A percentile compares a stretch with the other conserved stretches of the same genome.
phyloP scores from a whole-genome alignment of 169 alveolate species.

The Babesia bigemina region DNA sequence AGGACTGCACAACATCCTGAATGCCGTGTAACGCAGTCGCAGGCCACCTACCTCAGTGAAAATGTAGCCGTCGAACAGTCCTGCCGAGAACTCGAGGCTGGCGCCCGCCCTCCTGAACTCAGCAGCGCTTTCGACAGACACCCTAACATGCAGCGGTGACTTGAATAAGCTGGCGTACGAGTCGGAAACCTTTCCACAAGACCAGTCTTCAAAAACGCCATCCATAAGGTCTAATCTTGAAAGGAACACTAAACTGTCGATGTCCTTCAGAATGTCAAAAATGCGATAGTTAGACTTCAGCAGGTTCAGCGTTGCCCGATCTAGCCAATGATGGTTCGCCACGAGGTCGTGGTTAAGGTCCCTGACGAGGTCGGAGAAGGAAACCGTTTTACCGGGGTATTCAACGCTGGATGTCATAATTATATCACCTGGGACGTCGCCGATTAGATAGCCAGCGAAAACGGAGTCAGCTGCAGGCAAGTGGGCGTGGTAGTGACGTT shows the following conservation, averaged over 20 bases:
- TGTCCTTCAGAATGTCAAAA: slow-evolving; percentile 13
- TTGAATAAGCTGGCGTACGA: not conserved
- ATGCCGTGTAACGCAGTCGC: not conserved
- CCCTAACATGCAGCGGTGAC: not conserved
- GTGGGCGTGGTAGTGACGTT: not conserved
- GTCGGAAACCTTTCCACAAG: not conserved
- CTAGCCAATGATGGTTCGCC: not conserved
- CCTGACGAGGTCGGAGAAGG: not conserved
- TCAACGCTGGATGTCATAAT: not conserved
- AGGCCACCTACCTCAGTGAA: slow-evolving; percentile 35
- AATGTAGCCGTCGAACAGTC: not conserved
- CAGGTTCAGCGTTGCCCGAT: not conserved
- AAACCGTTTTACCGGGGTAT: not conserved
- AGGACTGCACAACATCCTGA: slow-evolving; percentile 7
- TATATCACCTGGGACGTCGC: not conserved
- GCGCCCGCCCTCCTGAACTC: not conserved
- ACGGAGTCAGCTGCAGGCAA: not conserved
- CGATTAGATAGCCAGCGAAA: not conserved
- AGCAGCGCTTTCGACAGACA: not conserved
- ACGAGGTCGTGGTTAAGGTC: not conserved
- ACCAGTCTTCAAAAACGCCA: slow-evolving; percentile 13
- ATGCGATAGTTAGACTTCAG: slow-evolving; percentile 7
- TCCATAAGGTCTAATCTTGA: slow-evolving; percentile 25
- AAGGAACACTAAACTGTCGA: slow-evolving; percentile 14
- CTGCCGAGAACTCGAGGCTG: slow-evolving; percentile 1